Percentiles rank a stretch among this genome's conserved stretches.
Conservation (phyloP, 2,329 filamentous ascomycete genomes). For the Calonectria pseudoreteaudii region DNA sequence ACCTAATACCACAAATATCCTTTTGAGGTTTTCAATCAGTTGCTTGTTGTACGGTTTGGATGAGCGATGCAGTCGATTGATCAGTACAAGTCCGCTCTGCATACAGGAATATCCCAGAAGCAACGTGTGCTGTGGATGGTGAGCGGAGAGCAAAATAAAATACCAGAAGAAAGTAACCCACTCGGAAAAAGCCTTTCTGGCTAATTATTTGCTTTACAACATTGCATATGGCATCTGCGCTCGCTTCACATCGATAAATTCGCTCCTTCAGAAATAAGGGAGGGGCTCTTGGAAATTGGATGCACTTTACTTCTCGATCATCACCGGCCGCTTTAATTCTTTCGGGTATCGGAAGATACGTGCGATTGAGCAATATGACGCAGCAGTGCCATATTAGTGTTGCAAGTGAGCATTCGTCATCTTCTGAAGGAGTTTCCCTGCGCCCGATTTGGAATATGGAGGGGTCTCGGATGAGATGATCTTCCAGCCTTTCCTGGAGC, state of each 20-base stretch:
- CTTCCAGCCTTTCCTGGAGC: conserved; percentile 10
- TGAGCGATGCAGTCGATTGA: conserved; percentile 3
- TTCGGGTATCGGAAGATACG: conserved; percentile 18
- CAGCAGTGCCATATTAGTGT: conserved; percentile 16
- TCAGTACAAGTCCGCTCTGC: conserved; percentile 3
- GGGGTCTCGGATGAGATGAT: conserved; percentile 9
- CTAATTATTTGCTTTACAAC: conserved; percentile 2
- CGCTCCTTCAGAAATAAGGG: conserved; percentile 22
- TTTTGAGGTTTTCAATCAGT: conserved; percentile 6
- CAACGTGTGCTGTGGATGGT: background rate
- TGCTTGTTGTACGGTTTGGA: conserved; percentile 5
- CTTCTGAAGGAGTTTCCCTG: background rate
- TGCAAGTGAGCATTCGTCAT: background rate
- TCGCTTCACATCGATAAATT: conserved; percentile 22
- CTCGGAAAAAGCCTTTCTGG: conserved; percentile 3
- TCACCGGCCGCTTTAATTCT: background rate
- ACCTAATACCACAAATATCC: background rate
- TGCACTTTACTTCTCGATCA: background rate
- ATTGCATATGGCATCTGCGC: conserved; percentile 21
- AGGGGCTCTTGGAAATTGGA: conserved; percentile 15
- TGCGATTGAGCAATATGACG: conserved; percentile 11
- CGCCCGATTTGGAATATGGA: conserved; percentile 3
- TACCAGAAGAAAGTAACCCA: background rate
- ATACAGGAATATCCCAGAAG: conserved; percentile 16
- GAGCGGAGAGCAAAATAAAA: background rate